A percentile compares a stretch with the other conserved stretches of the same genome.
phyloP scores from a whole-genome alignment of 371 early-diverging fungal species.

The Mortierella sp. region DNA sequence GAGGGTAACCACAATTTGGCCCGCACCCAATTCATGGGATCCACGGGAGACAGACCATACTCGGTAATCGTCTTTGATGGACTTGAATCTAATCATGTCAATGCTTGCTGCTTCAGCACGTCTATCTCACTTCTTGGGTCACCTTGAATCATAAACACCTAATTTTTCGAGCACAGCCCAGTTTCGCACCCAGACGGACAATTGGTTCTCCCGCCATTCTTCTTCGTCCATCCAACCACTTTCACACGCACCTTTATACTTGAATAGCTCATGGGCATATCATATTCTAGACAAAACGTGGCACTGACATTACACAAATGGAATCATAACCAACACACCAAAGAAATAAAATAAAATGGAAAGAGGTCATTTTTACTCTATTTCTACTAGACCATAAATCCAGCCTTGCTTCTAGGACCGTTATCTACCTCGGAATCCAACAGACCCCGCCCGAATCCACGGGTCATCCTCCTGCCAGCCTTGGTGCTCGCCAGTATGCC shows the following conservation, averaged over 20 bases:
- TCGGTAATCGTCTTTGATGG: too few species aligned
- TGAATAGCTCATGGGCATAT: too few species aligned
- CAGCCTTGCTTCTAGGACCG: conserved; percentile 19
- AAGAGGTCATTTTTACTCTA: background rate
- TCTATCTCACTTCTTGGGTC: too few species aligned
- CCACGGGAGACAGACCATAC: too few species aligned
- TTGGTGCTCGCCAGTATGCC: conserved; percentile 34
- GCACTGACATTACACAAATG: too few species aligned
- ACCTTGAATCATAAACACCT: background rate
- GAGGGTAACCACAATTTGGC: too few species aligned
- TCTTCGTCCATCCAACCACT: background rate
- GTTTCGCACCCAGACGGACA: background rate
- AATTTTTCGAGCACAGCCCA: background rate
- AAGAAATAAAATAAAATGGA: conserved; percentile 6
- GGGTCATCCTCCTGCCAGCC: conserved; percentile 40
- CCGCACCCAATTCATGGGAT: too few species aligned
- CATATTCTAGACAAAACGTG: too few species aligned
- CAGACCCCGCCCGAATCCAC: conserved; percentile 22
- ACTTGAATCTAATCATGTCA: too few species aligned
- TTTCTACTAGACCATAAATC: conserved; percentile 19
- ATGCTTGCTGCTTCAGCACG: too few species aligned
- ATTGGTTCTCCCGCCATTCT: conserved; percentile 1
- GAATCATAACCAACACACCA: background rate
- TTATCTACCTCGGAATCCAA: conserved; percentile 28
- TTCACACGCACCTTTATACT: background rate